Evolutionary conservation across 208 protist species (phyloP).

Genomic region (Naegleria lovaniensis): DNA sequence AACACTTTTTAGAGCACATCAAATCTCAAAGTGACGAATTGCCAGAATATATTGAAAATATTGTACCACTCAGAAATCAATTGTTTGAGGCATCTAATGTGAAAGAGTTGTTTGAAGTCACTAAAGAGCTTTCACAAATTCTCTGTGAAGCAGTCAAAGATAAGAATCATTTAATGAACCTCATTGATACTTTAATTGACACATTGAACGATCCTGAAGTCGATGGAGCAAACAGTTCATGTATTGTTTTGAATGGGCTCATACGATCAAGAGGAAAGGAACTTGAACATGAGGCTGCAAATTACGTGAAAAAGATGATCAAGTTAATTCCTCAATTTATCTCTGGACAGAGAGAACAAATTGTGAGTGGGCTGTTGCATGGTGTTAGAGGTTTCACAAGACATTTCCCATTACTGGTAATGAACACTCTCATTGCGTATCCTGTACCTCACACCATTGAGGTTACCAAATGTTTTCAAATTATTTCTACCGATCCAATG

Average conservation of each 20-base stretch:
- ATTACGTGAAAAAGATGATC: background rate
- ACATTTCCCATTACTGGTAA: background rate
- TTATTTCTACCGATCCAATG: background rate
- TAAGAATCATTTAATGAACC: background rate
- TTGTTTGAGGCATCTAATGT: background rate
- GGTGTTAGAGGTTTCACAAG: background rate
- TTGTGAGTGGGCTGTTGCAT: background rate
- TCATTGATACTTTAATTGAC: background rate
- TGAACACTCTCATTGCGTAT: background rate
- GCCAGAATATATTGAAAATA: background rate
- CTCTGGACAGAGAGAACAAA: background rate
- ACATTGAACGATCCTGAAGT: background rate
- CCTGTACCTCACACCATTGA: background rate
- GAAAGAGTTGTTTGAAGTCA: background rate
- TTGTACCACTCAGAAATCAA: background rate
- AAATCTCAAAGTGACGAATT: background rate
- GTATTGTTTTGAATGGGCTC: slow-evolving; percentile 9
- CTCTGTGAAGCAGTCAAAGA: background rate
- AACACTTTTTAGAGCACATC: background rate
- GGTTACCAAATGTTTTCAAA: background rate
- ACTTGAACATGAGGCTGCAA: background rate
- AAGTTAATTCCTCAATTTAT: background rate
- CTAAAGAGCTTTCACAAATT: background rate
- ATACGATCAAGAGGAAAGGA: background rate
- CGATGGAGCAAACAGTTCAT: background rate